Conservation (phyloP, 495 filamentous ascomycete species). For the Peziza echinospora region DNA sequence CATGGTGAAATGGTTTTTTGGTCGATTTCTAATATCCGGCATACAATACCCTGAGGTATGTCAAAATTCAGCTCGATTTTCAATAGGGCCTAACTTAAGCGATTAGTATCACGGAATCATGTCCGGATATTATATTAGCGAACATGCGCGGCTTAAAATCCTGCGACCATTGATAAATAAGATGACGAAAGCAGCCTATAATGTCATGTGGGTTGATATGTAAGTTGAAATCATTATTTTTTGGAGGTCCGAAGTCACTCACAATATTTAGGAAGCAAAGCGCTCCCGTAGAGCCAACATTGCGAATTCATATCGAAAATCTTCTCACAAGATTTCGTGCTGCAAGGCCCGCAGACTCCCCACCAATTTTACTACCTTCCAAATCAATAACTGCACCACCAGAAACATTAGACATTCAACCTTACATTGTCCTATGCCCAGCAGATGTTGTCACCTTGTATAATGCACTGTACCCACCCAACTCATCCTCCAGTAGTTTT, state of each 20-base stretch:
- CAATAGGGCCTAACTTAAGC: constrained; percentile 16
- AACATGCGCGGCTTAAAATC: constrained; percentile 73
- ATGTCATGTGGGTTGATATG: not conserved
- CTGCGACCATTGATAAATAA: constrained; percentile 26
- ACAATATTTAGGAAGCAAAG: constrained; percentile 31
- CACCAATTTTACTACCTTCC: constrained; percentile 41
- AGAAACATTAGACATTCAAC: constrained; percentile 48
- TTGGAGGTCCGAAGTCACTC: constrained; percentile 3
- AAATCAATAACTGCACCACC: constrained; percentile 45
- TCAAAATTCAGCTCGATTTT: constrained; percentile 1
- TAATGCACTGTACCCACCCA: constrained; percentile 44
- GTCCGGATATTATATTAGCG: constrained; percentile 73
- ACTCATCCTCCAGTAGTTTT: constrained; percentile 11
- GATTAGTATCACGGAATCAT: constrained; percentile 60
- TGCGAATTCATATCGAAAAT: constrained; percentile 53
- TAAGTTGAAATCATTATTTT: not conserved
- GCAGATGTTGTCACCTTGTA: constrained; percentile 48
- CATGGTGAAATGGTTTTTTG: constrained; percentile 79
- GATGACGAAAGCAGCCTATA: constrained; percentile 6
- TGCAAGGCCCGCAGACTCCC: constrained; percentile 27
- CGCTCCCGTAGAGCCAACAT: constrained; percentile 38
- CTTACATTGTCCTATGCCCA: constrained; percentile 51
- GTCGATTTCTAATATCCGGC: constrained; percentile 60
- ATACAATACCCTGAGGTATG: constrained; percentile 75
- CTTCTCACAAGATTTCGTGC: constrained; percentile 46